These are phyloP conservation scores for Takashimella koratensis DNA, from an alignment of 1,284 basidiomycete species.

Conservation along the genomic window DNA sequence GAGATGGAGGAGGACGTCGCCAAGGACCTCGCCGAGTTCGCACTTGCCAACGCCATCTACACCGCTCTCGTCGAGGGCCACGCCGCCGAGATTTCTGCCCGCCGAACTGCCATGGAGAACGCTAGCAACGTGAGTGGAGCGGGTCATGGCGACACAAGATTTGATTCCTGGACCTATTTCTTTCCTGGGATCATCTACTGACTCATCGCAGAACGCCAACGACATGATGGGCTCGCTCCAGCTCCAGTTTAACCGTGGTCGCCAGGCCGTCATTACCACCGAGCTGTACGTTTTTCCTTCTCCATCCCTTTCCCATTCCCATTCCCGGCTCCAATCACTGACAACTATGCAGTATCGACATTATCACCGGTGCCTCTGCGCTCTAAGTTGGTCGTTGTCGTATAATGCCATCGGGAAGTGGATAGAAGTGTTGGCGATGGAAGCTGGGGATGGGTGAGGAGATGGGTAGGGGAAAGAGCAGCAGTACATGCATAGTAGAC, in stretches of 20 bases:
- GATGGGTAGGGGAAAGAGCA: not conserved
- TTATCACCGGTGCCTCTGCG: conserved; percentile 26
- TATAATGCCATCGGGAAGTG: not conserved
- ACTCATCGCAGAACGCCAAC: conserved; percentile 65
- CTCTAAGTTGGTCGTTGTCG: conserved; percentile 11
- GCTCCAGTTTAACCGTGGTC: conserved; percentile 98
- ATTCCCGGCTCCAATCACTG: too few species aligned
- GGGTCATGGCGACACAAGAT: not conserved
- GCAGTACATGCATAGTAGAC: not conserved
- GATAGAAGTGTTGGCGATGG: not conserved
- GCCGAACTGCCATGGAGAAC: conserved; percentile 99
- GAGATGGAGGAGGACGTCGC: conserved; percentile 95
- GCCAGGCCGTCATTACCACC: conserved; percentile 81
- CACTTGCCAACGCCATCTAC: conserved; percentile 94
- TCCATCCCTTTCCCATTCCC: too few species aligned
- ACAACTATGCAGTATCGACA: too few species aligned
- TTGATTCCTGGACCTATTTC: not conserved
- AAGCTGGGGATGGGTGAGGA: not conserved
- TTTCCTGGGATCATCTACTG: not conserved
- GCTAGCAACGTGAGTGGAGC: conserved; percentile 67
- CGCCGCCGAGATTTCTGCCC: conserved; percentile 73
- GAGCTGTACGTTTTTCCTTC: too few species aligned
- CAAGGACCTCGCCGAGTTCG: conserved; percentile 92
- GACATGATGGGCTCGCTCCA: conserved; percentile 84
- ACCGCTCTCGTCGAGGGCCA: conserved; percentile 92